phyloP scores from a whole-genome alignment of 2,329 filamentous ascomycete species.

The Xylariaceae sp. region DNA sequence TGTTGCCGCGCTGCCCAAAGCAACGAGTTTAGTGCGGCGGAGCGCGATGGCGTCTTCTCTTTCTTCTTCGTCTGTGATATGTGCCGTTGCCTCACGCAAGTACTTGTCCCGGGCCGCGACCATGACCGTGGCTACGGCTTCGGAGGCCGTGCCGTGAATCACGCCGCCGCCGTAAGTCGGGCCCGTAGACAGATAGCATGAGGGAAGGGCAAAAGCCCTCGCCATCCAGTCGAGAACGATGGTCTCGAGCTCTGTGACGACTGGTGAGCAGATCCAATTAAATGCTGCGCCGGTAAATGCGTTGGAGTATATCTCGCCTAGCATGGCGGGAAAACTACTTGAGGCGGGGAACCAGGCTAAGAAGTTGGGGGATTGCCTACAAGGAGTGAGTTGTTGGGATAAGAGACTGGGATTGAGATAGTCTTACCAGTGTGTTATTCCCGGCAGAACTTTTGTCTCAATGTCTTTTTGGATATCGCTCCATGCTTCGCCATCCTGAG shows the following conservation, averaged over 20 bases:
- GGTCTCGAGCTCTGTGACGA: slow-evolving; percentile 90
- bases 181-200: slow-evolving; percentile 69
- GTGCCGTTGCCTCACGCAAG: slow-evolving; percentile 57
- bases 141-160: slow-evolving; percentile 89
- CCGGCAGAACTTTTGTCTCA: slow-evolving; percentile 81
- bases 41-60: slow-evolving; percentile 68
- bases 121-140: slow-evolving; percentile 83
- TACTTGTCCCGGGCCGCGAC: slow-evolving; percentile 83
- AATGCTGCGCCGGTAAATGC: slow-evolving; percentile 89
- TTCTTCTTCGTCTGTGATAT: slow-evolving; percentile 50
- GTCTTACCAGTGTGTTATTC: slow-evolving; percentile 77
- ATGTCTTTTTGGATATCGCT: slow-evolving; percentile 78
- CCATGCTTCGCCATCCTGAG: slow-evolving; percentile 70
- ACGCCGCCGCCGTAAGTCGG: slow-evolving; percentile 77
- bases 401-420: not conserved
- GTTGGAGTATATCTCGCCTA: slow-evolving; percentile 89
- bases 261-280: slow-evolving; percentile 95
- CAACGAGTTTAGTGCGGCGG: slow-evolving; percentile 70
- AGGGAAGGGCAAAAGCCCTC: slow-evolving; percentile 69
- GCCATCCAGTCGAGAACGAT: slow-evolving; percentile 91
- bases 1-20: slow-evolving; percentile 73
- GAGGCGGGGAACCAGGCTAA: slow-evolving; percentile 92
- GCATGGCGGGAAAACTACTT: slow-evolving; percentile 77
- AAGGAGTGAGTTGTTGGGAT: not conserved
- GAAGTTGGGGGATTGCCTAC: slow-evolving; percentile 82